These are phyloP conservation scores for Wickerhamomyces canadensis DNA, from an alignment of 805 yeast genomes.

Conservation along the genomic window DNA sequence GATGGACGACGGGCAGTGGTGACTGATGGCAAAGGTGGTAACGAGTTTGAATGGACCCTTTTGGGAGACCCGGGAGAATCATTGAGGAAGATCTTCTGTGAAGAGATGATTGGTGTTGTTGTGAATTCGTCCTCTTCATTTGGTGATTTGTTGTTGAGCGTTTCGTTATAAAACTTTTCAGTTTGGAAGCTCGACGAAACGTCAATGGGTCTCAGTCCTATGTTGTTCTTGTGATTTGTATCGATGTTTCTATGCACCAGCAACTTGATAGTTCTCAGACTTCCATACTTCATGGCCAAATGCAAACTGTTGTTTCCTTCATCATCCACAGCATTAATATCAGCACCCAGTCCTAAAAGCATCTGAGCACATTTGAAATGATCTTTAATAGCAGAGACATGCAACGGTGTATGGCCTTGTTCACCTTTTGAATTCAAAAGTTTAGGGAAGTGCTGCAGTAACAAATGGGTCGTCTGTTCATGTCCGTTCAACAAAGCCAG, in stretches of 20 bases:
- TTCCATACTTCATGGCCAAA: constrained; percentile 70
- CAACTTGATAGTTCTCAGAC: constrained; percentile 47
- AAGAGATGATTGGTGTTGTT: not conserved
- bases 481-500: constrained; percentile 58
- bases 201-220: constrained; percentile 65
- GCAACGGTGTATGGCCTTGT: constrained; percentile 58
- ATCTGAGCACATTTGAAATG: constrained; percentile 58
- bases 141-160: constrained; percentile 4
- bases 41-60: constrained; percentile 21
- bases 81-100: too few relatives aligned
- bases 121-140: not conserved
- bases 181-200: constrained; percentile 50
- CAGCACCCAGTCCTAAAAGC: constrained; percentile 70
- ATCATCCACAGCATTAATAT: constrained; percentile 62
- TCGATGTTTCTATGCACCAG: constrained; percentile 47
- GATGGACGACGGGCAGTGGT: constrained; percentile 26
- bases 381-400: constrained; percentile 57
- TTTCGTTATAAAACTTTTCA: constrained; percentile 32
- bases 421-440: constrained; percentile 44
- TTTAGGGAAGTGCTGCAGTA: constrained; percentile 59
- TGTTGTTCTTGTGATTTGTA: constrained; percentile 41
- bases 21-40: constrained; percentile 30
- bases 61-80: not conserved
- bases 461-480: constrained; percentile 65
- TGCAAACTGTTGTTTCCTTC: constrained; percentile 83